Percentiles rank a stretch among this genome's conserved stretches.
Conservation (phyloP, 1,284 basidiomycete genomes). For the Apiotrichum mycotoxinovorans region DNA sequence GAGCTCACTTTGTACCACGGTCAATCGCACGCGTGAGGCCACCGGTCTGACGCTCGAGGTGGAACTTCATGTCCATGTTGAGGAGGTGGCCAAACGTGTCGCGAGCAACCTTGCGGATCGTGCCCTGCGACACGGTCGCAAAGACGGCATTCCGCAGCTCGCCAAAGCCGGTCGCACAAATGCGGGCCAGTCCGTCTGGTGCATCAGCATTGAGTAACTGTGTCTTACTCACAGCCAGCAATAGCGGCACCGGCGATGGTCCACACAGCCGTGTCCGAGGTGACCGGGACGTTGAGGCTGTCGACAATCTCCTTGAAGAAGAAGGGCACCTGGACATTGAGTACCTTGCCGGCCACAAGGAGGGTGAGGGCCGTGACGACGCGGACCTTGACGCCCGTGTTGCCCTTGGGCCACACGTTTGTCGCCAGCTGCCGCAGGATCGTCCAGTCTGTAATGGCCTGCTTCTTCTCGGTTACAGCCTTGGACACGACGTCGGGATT, state of each 20-base stretch:
- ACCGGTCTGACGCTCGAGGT: constrained; percentile 89
- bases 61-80: constrained; percentile 86
- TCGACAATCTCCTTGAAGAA: constrained; percentile 94
- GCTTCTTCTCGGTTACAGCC: constrained; percentile 20
- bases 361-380: constrained; percentile 80
- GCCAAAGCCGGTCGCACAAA: constrained; percentile 83
- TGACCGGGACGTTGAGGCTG: constrained; percentile 76
- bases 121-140: constrained; percentile 90
- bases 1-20: constrained; percentile 82
- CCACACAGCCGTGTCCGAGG: constrained; percentile 78
- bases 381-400: constrained; percentile 58
- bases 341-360: constrained; percentile 81
- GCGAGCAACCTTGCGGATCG: constrained; percentile 86
- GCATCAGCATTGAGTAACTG: background rate
- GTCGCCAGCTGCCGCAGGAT: constrained; percentile 57
- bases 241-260: constrained; percentile 83
- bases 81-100: constrained; percentile 92
- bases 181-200: constrained; percentile 82
- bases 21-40: constrained; percentile 95
- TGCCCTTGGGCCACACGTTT: constrained; percentile 60
- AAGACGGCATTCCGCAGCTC: constrained; percentile 95
- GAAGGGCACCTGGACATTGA: constrained; percentile 96
- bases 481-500: constrained; percentile 16
- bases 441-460: constrained; percentile 52
- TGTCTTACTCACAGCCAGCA: constrained; percentile 71